These are phyloP conservation scores for Inga leiocalycina DNA, from an alignment of 306 rosid species.

Conservation along the genomic window DNA sequence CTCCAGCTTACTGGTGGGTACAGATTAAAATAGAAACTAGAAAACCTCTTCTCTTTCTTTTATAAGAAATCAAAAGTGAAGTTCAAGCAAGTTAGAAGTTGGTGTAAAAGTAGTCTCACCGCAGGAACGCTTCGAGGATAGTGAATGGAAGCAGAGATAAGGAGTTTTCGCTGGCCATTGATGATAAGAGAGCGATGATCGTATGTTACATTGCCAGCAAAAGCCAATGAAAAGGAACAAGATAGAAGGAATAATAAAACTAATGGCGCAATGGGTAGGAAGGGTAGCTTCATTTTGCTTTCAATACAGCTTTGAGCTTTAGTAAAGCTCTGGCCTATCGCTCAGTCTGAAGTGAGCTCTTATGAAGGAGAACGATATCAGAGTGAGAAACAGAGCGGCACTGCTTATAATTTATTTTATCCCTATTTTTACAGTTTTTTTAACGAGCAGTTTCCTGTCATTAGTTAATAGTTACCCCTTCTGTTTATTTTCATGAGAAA, in stretches of 20 bases:
- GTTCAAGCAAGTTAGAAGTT: neutral
- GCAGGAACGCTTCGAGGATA: slow-evolving; percentile 95
- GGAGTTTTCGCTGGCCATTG: slow-evolving; percentile 76
- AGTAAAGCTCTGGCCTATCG: neutral
- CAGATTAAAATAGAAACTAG: neutral
- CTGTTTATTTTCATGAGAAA: too few species aligned
- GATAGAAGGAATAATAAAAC: slow-evolving; percentile 16
- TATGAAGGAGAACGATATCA: neutral
- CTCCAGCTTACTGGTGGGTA: neutral
- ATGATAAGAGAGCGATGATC: slow-evolving; percentile 82
- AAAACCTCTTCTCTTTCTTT: neutral
- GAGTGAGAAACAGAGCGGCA: neutral
- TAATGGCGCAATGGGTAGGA: neutral
- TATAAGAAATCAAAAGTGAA: neutral
- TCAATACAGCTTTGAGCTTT: neutral
- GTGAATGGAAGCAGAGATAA: slow-evolving; percentile 90
- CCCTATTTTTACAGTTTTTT: too few species aligned
- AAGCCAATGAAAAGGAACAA: slow-evolving; percentile 22
- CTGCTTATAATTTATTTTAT: neutral
- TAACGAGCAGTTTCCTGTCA: too few species aligned
- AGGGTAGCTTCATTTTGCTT: slow-evolving; percentile 35
- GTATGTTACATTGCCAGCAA: slow-evolving; percentile 64
- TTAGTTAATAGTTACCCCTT: too few species aligned
- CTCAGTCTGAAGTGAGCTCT: neutral
- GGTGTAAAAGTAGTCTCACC: slow-evolving; percentile 38